Evolutionary conservation across 1,139 yeast genomes (phyloP), one percentile per base, ranked within the genome.

Genomic region (Sugiyamaella grinbergsii): DNA sequence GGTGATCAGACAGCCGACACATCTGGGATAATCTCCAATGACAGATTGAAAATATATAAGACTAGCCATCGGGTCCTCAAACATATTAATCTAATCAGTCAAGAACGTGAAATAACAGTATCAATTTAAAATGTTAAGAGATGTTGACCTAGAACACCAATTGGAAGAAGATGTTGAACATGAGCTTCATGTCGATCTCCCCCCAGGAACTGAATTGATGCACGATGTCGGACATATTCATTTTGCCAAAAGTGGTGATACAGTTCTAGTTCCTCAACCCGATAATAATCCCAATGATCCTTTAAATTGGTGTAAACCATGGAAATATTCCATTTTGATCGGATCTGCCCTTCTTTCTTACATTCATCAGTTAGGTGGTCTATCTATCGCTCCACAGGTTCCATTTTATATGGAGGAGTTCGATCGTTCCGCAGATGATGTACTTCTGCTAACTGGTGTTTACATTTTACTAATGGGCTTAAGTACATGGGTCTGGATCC

Each of bases 121-220:
- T 15, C n/a, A 5, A 38, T 11, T 11, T n/a, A 26, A 24, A 16
- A 39, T 39, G 42, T 28, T 39, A 11, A 24, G 42, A 39, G 42
- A 39, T 22, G 32, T 13, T 39, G 42, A 39, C 6, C 16, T 39
- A 18, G 42, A 39, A 23, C 42, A 42, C 13, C 38, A 42, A 11
- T 15, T 42, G 19, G 46, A 42, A 24, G 38, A 28, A 32, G 39
- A 42, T 13, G 38, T 42, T n/a, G 36, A 42, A 20, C 10, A 31
- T 28, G 38, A 42, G 22, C 38, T 42, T 20, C 46, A 42, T 19
- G 41, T 43, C 11, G 71, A 71, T 7, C 47, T 67, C 11, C 71
- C 73, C 4, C 80, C 80, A 0, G 80, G 80, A 20, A 76, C 80
- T 1, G 68, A 76, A 33, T 76, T 75, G 49, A 67, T 76, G 56